Evolutionary conservation across 371 early-diverging fungal genomes (phyloP), one percentile per base, ranked within the genome.

Genomic region (Synchytrium microbalum): DNA sequence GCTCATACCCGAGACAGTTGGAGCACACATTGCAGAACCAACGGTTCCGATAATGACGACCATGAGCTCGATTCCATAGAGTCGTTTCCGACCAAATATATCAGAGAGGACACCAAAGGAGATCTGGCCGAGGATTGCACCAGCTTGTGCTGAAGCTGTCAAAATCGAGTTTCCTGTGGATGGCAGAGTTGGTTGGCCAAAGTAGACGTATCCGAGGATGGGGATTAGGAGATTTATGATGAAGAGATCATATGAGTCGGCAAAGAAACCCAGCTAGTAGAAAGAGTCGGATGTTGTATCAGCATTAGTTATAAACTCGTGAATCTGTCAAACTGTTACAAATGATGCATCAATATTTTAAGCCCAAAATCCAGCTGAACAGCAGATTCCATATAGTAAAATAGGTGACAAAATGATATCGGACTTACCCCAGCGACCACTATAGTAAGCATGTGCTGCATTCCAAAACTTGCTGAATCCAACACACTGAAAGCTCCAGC

Each of bases 241-340:
- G 65, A 92, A 93, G 38, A 90, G 80, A 81, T 93, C 91, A 75
- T 92, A 90, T 19, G 91, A 86, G 72, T 92, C 92, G 25, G 92
- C 46, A 38, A 38, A 38, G 46, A 38, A 38, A 10, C 46, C 28
- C n/a, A 56, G n/a, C 28, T 31, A 33, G 8, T 8, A 13, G 8
- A 14, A 8, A n/a, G 26, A n/a, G 29, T 13, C 25, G 29, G 13
- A 13, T 29, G 16, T 24, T 29, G 8, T 30, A 16, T 57, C 8
- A 31, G 59, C 38, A 59, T 31, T 10, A 27, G 19, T 13, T 16
- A 28, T 19, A 19, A 16, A 46, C 59, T 32, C n/a, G n/a, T n/a
- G n/a, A n/a, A n/a, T n/a, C n/a, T n/a, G n/a, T n/a, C n/a, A n/a
- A n/a, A n/a, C n/a, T n/a, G n/a, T n/a, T n/a, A n/a, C n/a, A n/a